Evolutionary conservation across 2,329 filamentous ascomycete species (phyloP).

Genomic region (Piedraia hortae): DNA sequence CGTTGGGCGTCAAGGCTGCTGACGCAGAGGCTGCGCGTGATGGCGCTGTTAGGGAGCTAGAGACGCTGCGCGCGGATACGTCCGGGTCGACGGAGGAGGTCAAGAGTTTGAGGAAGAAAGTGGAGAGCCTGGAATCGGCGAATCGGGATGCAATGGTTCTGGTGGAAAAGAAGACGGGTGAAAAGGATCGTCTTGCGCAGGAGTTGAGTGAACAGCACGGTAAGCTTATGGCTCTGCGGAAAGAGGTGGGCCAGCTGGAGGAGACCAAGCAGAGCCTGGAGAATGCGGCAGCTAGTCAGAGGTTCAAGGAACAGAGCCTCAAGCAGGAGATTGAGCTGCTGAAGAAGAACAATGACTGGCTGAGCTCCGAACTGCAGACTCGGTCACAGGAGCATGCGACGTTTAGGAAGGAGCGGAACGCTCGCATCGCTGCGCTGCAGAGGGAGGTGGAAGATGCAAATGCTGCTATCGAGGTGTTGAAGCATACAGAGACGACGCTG

Average conservation of each 20-base stretch:
- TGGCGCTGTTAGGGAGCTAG: slow-evolving; percentile 54
- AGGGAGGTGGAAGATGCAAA: slow-evolving; percentile 65
- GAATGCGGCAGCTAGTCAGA: slow-evolving; percentile 51
- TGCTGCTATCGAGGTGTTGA: slow-evolving; percentile 47
- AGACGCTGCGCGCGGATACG: slow-evolving; percentile 45
- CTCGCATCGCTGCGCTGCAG: slow-evolving; percentile 66
- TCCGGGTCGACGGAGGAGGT: slow-evolving; percentile 46
- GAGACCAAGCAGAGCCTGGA: slow-evolving; percentile 62
- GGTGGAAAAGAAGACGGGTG: slow-evolving; percentile 66
- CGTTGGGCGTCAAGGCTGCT: slow-evolving; percentile 52
- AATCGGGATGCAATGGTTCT: slow-evolving; percentile 76
- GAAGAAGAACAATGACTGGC: slow-evolving; percentile 78
- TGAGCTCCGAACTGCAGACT: slow-evolving; percentile 71
- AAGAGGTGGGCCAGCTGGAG: slow-evolving; percentile 56
- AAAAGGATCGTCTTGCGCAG: slow-evolving; percentile 60
- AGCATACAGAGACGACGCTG: slow-evolving; percentile 53
- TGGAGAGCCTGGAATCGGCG: slow-evolving; percentile 64
- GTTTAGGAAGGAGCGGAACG: slow-evolving; percentile 81
- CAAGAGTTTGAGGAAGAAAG: slow-evolving; percentile 51
- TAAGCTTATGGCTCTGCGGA: slow-evolving; percentile 58
- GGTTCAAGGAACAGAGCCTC: slow-evolving; percentile 70
- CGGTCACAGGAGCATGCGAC: slow-evolving; percentile 69
- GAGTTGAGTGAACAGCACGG: slow-evolving; percentile 75
- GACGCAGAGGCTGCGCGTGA: slow-evolving; percentile 56
- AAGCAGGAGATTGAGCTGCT: slow-evolving; percentile 75